Evolutionary conservation across 2,329 filamentous ascomycete genomes (phyloP).

Genomic region (Pseudogymnoascus sp.): DNA sequence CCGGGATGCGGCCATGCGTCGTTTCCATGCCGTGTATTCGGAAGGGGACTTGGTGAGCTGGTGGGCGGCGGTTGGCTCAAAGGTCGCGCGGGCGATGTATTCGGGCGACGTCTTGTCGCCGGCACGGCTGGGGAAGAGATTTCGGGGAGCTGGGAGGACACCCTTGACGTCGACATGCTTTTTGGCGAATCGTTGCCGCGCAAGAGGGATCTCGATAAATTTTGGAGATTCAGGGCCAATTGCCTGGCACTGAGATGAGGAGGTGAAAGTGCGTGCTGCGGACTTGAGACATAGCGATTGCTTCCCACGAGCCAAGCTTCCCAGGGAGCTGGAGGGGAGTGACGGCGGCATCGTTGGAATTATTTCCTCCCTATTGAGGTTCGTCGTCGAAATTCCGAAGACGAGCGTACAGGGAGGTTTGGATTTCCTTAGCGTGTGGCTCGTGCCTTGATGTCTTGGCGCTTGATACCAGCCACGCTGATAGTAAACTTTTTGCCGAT

Average conservation of each 20-base stretch:
- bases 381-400: conserved; percentile 7
- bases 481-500: conserved; percentile 11
- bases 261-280: conserved; percentile 36
- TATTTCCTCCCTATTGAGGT: not conserved
- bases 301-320: conserved; percentile 26
- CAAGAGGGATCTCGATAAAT: conserved; percentile 73
- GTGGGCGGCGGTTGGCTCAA: conserved; percentile 36
- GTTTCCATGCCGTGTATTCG: conserved; percentile 51
- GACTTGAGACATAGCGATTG: conserved; percentile 23
- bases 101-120: conserved; percentile 51
- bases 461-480: conserved; percentile 2
- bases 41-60: conserved; percentile 18
- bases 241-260: conserved; percentile 33
- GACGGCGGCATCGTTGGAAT: conserved; percentile 22
- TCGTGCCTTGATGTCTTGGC: conserved; percentile 8
- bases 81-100: conserved; percentile 55
- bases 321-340: conserved; percentile 22
- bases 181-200: conserved; percentile 51
- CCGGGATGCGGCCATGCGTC: conserved; percentile 61
- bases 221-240: conserved; percentile 79
- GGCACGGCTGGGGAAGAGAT: conserved; percentile 58
- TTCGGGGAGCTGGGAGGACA: conserved; percentile 71
- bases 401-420: not conserved
- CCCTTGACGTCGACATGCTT: conserved; percentile 53
- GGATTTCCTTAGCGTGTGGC: conserved; percentile 11